Base-by-base conservation (phyloP, 2,329 filamentous ascomycete species). In the Botrytis cinerea region DNA sequence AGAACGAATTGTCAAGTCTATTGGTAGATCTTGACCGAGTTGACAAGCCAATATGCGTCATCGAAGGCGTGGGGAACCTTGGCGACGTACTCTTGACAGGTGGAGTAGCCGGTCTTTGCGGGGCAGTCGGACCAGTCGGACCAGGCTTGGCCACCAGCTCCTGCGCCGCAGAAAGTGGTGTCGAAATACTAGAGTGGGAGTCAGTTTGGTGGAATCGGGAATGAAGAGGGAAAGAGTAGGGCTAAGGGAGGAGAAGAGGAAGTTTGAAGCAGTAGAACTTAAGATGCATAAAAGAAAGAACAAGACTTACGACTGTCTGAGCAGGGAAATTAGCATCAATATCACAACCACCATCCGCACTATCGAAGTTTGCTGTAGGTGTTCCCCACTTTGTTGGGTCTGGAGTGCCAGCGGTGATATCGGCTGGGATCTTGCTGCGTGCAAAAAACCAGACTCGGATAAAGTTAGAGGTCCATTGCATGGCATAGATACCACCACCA, bases 141-240 rank as follows among this genome's bases (percentile, higher is more conserved):
- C 78, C 76, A 77, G 20, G 64, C 92, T 48, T 73, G 1, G 63
- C 84, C 82, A 45, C 93, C 93, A 12, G 94, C 94, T 92, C 93
- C 97, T 79, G 92, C 89, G 54, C 95, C 95, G 82, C 95, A 97
- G 82, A 97, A 93, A 16, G 92, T 92, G 1, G 90, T 95, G 83
- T 95, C 90, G 81, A 96, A 91, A 62, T 77, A 78, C 77, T 78
- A 14, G 8, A 2, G 5, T 28, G 2, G 35, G 28, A 22, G 59
- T 73, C 70, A 66, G 59, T 14, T 43, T 18, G 14, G 7, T 40
- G 43, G 46, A 8, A 28, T 6, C 38, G 4, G 10, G 8, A 18
- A 8, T 18, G n/a, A 20, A 35, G 28, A 35, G 22, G 4, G 9
- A 20, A 6, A 20, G 9, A 4, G 12, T 10, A 6, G 12, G 5